These are phyloP conservation scores for Cladosporium oxysporum DNA, from an alignment of 2,329 filamentous ascomycete species.

Conservation along the genomic window DNA sequence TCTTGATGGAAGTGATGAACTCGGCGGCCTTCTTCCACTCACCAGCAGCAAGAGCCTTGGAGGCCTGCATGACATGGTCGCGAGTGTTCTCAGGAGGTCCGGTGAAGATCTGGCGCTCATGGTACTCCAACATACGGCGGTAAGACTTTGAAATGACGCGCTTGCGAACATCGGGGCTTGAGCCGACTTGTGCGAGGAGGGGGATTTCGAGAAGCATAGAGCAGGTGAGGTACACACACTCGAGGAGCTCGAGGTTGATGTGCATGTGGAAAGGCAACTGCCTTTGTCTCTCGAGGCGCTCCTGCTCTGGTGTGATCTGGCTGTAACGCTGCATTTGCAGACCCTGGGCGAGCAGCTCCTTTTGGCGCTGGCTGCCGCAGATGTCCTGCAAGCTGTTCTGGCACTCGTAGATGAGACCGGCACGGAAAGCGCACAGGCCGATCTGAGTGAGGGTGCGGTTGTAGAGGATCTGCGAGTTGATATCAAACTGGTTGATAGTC, in stretches of 20 bases:
- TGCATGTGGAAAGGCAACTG: conserved; percentile 99
- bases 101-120: conserved; percentile 98
- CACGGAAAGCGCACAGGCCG: conserved; percentile 96
- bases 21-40: conserved; percentile 97
- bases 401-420: conserved; percentile 93
- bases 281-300: conserved; percentile 93
- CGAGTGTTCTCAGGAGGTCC: conserved; percentile 98
- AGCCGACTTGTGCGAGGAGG: conserved; percentile 92
- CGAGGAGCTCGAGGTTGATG: conserved; percentile 97
- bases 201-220: conserved; percentile 99
- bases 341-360: conserved; percentile 95
- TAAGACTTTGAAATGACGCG: conserved; percentile 99
- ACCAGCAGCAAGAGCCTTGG: conserved; percentile 91
- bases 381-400: conserved; percentile 98
- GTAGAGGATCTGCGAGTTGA: conserved; percentile 96
- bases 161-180: conserved; percentile 95
- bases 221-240: conserved; percentile 98
- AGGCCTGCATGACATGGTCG: conserved; percentile 98
- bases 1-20: conserved; percentile 98
- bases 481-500: conserved; percentile 93
- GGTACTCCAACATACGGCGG: conserved; percentile 98
- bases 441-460: conserved; percentile 98
- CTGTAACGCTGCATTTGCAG: conserved; percentile 97
- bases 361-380: conserved; percentile 94
- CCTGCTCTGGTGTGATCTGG: conserved; percentile 95